These are phyloP conservation scores for Plasmodium fragile DNA, from an alignment of 169 alveolate species.

Conservation along the genomic window DNA sequence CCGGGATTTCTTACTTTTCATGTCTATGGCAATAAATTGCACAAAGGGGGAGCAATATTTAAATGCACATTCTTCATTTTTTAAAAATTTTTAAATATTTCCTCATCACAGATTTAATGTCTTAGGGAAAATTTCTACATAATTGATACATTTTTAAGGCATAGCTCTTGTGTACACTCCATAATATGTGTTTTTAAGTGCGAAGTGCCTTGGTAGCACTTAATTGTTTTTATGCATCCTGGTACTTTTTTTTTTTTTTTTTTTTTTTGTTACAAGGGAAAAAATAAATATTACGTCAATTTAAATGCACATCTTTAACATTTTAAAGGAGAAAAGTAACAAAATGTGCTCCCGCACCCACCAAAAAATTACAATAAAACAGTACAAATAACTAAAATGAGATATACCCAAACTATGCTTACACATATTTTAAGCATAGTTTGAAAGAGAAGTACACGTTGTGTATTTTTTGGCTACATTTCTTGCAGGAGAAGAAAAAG, in stretches of 20 bases:
- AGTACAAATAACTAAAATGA: background rate
- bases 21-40: background rate
- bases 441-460: background rate
- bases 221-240: background rate
- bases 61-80: background rate
- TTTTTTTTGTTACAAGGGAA: background rate
- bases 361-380: background rate
- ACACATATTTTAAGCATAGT: background rate
- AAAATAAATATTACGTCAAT: background rate
- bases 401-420: background rate
- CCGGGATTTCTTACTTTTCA: background rate
- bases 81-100: background rate
- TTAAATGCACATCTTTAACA: background rate
- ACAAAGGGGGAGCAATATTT: background rate
- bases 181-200: background rate
- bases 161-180: background rate
- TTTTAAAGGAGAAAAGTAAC: constrained; percentile 6
- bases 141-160: background rate
- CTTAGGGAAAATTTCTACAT: background rate
- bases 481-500: background rate
- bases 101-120: background rate
- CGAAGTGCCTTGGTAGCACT: background rate
- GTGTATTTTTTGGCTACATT: background rate
- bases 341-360: background rate
- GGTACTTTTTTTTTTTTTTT: background rate